These are phyloP conservation scores for Fusarium sp. DNA, from an alignment of 2,329 filamentous ascomycete species.

Conservation along the genomic window DNA sequence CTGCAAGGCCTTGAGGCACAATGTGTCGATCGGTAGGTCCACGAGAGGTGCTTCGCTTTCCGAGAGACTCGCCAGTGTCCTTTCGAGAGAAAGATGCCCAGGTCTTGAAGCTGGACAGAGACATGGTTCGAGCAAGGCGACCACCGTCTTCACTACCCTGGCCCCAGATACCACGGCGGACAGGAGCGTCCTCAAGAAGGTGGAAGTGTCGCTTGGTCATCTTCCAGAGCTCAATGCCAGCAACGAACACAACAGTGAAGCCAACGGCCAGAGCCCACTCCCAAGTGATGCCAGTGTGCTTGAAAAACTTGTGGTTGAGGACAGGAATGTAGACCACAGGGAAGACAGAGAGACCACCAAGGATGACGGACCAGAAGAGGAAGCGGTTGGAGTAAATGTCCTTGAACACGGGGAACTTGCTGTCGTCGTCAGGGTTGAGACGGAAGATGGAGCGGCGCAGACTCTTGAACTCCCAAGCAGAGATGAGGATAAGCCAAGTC, in stretches of 20 bases:
- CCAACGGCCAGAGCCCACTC: constrained; percentile 77
- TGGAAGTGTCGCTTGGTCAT: constrained; percentile 67
- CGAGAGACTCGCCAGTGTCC: constrained; percentile 51
- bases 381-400: constrained; percentile 77
- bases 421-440: constrained; percentile 64
- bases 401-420: constrained; percentile 63
- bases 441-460: constrained; percentile 77
- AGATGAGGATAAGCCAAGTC: constrained; percentile 77
- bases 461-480: constrained; percentile 82
- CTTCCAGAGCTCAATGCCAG: constrained; percentile 78
- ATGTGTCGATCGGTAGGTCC: constrained; percentile 29
- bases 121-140: constrained; percentile 59
- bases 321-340: constrained; percentile 77
- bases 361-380: constrained; percentile 72
- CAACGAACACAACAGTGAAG: constrained; percentile 70
- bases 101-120: constrained; percentile 61
- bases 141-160: constrained; percentile 61
- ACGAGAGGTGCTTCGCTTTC: constrained; percentile 40
- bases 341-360: constrained; percentile 70
- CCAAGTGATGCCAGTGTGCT: constrained; percentile 76
- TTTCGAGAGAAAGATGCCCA: constrained; percentile 55
- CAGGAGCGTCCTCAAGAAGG: constrained; percentile 62
- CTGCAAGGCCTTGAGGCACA: constrained; percentile 42
- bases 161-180: constrained; percentile 60
- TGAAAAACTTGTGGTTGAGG: constrained; percentile 76